Evolutionary conservation across 1,284 basidiomycete genomes (phyloP).

Genomic region (Butyriboletus appendiculatus): DNA sequence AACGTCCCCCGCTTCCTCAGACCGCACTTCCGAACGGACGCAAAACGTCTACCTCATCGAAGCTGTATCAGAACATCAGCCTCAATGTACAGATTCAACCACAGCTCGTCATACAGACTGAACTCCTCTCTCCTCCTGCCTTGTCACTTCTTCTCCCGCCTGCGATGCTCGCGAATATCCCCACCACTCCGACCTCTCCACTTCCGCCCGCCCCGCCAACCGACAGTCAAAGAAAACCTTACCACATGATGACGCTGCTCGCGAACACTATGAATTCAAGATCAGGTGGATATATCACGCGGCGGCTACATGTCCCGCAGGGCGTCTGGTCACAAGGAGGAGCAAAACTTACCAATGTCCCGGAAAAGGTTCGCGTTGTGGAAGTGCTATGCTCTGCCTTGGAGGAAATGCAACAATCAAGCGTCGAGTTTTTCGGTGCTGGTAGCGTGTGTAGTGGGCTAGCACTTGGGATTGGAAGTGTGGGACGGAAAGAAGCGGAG

Average conservation of each 20-base stretch:
- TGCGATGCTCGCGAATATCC: constrained; percentile 53
- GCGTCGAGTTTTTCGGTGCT: constrained; percentile 71
- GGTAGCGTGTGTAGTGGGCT: constrained; percentile 76
- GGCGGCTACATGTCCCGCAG: constrained; percentile 83
- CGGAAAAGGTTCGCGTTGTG: constrained; percentile 85
- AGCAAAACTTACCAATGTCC: constrained; percentile 77
- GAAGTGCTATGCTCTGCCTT: constrained; percentile 76
- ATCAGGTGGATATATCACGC: constrained; percentile 87
- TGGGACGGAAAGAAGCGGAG: constrained; percentile 71
- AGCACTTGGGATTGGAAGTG: constrained; percentile 66
- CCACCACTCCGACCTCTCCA: constrained; percentile 73
- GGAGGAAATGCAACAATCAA: constrained; percentile 68
- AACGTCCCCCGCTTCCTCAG: constrained; percentile 52
- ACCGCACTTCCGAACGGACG: constrained; percentile 43
- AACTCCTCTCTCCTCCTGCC: constrained; percentile 45
- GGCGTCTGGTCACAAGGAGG: constrained; percentile 91
- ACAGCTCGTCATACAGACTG: constrained; percentile 54
- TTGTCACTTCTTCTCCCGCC: constrained; percentile 52
- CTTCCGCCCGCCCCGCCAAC: constrained; percentile 68
- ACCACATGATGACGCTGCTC: constrained; percentile 86
- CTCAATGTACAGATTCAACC: constrained; percentile 40
- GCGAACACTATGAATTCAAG: constrained; percentile 79
- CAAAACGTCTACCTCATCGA: constrained; percentile 63
- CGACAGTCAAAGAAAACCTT: constrained; percentile 82
- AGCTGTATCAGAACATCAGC: constrained; percentile 48